Evolutionary conservation across 352 stramenopile species (phyloP).

Genomic region (Phytopythium sindhum): DNA sequence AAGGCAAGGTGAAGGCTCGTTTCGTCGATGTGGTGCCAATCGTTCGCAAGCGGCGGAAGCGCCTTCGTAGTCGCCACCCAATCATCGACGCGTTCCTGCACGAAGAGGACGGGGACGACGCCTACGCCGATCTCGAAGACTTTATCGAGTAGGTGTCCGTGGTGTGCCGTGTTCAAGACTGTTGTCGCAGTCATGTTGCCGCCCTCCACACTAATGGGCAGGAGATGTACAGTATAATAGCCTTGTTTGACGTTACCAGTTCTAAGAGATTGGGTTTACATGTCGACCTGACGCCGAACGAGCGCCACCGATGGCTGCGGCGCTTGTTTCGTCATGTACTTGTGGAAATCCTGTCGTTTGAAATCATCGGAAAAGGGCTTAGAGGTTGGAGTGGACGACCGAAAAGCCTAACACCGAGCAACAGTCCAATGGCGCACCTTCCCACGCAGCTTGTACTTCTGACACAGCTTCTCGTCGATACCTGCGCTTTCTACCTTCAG

Average conservation of each 20-base stretch:
- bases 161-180: background rate
- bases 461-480: slow-evolving; percentile 23
- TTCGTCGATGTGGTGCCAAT: slow-evolving; percentile 55
- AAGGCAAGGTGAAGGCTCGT: slow-evolving; percentile 25
- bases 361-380: background rate
- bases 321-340: slow-evolving; percentile 41
- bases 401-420: background rate
- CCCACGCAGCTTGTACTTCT: slow-evolving; percentile 45
- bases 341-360: slow-evolving; percentile 29
- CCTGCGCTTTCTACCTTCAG: slow-evolving; percentile 26
- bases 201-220: background rate
- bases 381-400: background rate
- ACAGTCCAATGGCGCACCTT: slow-evolving; percentile 28
- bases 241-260: background rate
- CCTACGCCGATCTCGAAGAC: slow-evolving; percentile 71
- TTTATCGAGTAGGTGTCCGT: slow-evolving; percentile 54
- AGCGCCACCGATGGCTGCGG: slow-evolving; percentile 22
- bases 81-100: slow-evolving; percentile 76
- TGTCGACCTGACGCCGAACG: slow-evolving; percentile 28
- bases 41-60: slow-evolving; percentile 46
- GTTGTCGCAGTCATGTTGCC: background rate
- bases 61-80: slow-evolving; percentile 59
- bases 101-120: slow-evolving; percentile 66
- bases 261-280: slow-evolving; percentile 16
- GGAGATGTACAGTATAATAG: background rate